These are phyloP conservation scores for Strombidium stylifer DNA, from an alignment of 73 alveolate genomes.

Conservation along the genomic window DNA sequence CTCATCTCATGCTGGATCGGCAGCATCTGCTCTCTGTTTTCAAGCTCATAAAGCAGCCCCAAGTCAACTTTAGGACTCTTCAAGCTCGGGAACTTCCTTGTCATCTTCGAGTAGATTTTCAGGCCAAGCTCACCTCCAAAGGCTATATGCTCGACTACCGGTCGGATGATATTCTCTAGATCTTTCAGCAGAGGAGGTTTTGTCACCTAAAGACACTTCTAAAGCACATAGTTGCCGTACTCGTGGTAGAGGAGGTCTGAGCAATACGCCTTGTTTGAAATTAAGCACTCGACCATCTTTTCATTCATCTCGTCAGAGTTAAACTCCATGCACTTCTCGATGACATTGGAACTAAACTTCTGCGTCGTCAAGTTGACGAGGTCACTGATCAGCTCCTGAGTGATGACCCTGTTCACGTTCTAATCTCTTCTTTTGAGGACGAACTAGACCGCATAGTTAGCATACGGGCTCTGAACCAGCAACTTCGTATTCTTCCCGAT, in stretches of 20 bases:
- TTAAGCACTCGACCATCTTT: constrained; percentile 47
- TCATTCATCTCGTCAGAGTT: constrained; percentile 44
- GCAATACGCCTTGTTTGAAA: constrained; percentile 28
- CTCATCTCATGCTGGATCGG: too few species aligned
- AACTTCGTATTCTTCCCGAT: constrained; percentile 33
- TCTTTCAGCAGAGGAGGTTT: too few species aligned
- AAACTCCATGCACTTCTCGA: constrained; percentile 88
- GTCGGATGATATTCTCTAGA: too few species aligned
- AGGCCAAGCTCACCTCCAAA: too few species aligned
- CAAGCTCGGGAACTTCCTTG: too few species aligned
- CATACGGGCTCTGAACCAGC: constrained; percentile 66
- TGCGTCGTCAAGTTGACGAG: constrained; percentile 65
- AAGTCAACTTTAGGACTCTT: too few species aligned
- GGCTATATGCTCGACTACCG: too few species aligned
- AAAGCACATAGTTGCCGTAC: constrained; percentile 66
- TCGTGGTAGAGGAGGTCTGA: constrained; percentile 36
- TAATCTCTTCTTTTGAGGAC: constrained; percentile 72
- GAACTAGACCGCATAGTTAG: constrained; percentile 81
- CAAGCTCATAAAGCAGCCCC: too few species aligned
- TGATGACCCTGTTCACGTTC: constrained; percentile 41
- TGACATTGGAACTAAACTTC: constrained; percentile 93
- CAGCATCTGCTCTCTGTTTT: too few species aligned
- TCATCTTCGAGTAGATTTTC: too few species aligned
- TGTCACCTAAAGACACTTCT: constrained; percentile 55
- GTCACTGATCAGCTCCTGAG: constrained; percentile 28